phyloP scores from a whole-genome alignment of 352 stramenopile species.

The Pythium apleroticum region DNA sequence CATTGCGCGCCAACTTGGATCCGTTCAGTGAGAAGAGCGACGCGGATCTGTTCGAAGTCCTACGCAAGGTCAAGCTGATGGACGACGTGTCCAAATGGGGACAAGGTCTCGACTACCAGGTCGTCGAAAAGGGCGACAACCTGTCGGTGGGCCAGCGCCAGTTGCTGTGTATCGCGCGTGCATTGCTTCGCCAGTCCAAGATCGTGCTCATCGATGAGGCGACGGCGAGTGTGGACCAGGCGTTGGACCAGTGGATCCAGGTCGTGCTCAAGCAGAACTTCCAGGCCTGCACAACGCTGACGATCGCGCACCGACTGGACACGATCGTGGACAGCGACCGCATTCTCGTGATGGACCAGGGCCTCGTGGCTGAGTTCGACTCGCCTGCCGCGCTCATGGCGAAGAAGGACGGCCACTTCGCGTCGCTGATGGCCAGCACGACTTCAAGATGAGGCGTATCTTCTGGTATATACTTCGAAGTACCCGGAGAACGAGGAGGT shows the following conservation, averaged over 20 bases:
- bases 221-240: constrained; percentile 84
- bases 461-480: not conserved
- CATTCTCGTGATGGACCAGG: constrained; percentile 92
- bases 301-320: constrained; percentile 93
- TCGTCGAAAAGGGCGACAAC: constrained; percentile 90
- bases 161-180: constrained; percentile 92
- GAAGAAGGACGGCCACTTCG: constrained; percentile 31
- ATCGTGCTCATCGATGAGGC: constrained; percentile 93
- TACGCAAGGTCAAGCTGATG: constrained; percentile 27
- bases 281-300: constrained; percentile 84
- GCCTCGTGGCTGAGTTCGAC: constrained; percentile 75
- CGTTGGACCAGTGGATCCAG: constrained; percentile 86
- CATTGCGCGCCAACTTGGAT: constrained; percentile 89
- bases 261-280: constrained; percentile 52
- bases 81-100: constrained; percentile 9
- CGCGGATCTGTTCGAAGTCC: constrained; percentile 29
- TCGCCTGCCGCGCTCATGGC: constrained; percentile 60
- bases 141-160: constrained; percentile 94
- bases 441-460: not conserved
- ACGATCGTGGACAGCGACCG: constrained; percentile 94
- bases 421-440: constrained; percentile 22
- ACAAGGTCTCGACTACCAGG: constrained; percentile 64
- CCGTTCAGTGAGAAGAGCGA: constrained; percentile 69
- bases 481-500: not conserved
- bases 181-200: constrained; percentile 79